phyloP scores from a whole-genome alignment of 2,329 filamentous ascomycete genomes.

The Cladobotryum mycophilum region DNA sequence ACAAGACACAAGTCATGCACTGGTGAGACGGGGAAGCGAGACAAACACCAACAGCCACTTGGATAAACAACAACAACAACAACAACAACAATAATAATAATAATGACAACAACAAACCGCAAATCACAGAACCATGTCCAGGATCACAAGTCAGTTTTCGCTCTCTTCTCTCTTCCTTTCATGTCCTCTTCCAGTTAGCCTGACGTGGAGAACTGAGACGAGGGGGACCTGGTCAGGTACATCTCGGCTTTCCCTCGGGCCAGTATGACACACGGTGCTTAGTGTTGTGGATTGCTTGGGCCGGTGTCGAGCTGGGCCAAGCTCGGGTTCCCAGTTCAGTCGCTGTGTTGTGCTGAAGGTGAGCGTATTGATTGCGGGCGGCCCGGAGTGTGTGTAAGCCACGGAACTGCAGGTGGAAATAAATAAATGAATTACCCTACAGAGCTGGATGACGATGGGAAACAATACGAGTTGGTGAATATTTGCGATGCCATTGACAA shows the following conservation, averaged over 20 bases:
- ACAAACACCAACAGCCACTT: not conserved
- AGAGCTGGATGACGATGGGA: no score
- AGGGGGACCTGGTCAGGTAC: not conserved
- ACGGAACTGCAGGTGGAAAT: no score
- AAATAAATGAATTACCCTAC: no score
- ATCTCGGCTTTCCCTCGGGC: constrained; percentile 5
- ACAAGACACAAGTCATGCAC: no score
- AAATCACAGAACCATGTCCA: not conserved
- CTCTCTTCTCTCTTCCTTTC: not conserved
- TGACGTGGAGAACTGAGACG: constrained; percentile 9
- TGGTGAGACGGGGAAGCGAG: not conserved
- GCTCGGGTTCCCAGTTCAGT: no score
- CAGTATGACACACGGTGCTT: constrained; percentile 10
- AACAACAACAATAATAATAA: not conserved
- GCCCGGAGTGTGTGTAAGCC: no score
- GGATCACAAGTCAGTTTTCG: constrained; percentile 1
- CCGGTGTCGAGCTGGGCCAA: no score
- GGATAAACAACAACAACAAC: no score
- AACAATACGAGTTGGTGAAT: no score
- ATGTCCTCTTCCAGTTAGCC: constrained; percentile 1
- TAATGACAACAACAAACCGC: not conserved
- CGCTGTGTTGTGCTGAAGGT: not conserved
- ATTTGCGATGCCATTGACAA: no score
- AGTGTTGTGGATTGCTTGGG: not conserved
- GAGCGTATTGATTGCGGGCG: not conserved